Evolutionary conservation across 2,329 filamentous ascomycete genomes (phyloP), one percentile per base, ranked within the genome.

Genomic region (Blastomyces percursus): DNA sequence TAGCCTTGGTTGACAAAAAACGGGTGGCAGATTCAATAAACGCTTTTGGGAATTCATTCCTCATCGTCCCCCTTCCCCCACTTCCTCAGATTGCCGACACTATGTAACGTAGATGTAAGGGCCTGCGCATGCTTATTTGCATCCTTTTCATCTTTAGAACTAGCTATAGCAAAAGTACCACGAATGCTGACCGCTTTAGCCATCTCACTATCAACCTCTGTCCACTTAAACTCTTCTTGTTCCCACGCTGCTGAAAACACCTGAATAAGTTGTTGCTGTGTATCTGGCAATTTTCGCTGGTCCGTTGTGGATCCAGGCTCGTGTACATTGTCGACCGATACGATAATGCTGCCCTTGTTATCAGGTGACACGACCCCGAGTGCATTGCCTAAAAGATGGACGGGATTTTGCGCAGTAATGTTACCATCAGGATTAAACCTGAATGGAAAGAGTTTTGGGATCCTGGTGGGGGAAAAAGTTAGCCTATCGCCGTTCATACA

Each of bases 381-480:
- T 0, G 86, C 82, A 68, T 89, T 91, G 8, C 87, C 87, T 2
- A 80, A 77, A 4, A 90, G 73, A 48, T 78, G 73, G 61, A 90
- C 69, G 59, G 80, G 81, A 55, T 80, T 75, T 8, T 74, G 72
- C 64, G 82, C 77, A 9, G 76, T 72, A 50, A 90, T 77, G 16
- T 71, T 74, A 64, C 81, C 81, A 58, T 82, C 72, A 0, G 71
- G 64, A n/a, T 73, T 72, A 6, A 88, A 77, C n/a, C 76, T 75
- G 76, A 87, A 89, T 62, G 82, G 76, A 73, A 93, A 86, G 9
- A 95, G 67, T 80, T 77, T 74, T 87, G 87, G 30, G 88, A 75
- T 50, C 81, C 88, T 63, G 85, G 21, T 51, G 42, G 0, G 8
- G 27, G 6, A 27, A n/a, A n/a, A 19, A 9, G 30, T 55, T 27